phyloP scores from a whole-genome alignment of 129 eudicot genomes.

The Flaveria brownii region DNA sequence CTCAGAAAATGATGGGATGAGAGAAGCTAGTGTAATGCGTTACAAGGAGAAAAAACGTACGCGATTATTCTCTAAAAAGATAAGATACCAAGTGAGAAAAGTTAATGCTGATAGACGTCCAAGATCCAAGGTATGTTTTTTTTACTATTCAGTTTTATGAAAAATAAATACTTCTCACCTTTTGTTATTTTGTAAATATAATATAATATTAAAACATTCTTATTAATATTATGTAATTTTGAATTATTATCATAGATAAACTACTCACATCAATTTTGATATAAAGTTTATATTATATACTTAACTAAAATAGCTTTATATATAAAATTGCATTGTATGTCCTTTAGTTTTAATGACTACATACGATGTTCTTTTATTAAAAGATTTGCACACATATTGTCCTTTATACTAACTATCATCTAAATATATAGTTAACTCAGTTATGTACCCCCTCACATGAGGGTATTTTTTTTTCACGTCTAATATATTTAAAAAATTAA shows the following conservation, averaged over 20 bases:
- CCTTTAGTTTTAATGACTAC: too few species aligned
- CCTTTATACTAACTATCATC: too few species aligned
- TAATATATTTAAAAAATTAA: too few species aligned
- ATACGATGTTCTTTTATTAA: too few species aligned
- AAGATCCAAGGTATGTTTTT: slow-evolving; percentile 67
- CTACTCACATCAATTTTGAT: background rate
- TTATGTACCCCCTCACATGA: too few species aligned
- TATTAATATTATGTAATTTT: background rate
- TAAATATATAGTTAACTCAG: too few species aligned
- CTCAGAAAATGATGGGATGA: slow-evolving; percentile 61
- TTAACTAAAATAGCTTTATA: background rate
- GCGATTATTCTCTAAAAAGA: slow-evolving; percentile 81
- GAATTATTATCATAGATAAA: background rate
- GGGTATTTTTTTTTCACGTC: too few species aligned
- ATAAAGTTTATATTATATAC: background rate
- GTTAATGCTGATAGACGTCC: slow-evolving; percentile 95
- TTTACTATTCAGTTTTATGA: background rate
- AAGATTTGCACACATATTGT: too few species aligned
- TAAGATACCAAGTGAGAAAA: slow-evolving; percentile 82
- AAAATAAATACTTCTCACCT: too few species aligned
- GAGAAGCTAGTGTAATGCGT: slow-evolving; percentile 80
- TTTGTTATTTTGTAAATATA: background rate
- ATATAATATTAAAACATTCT: too few species aligned
- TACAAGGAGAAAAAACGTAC: slow-evolving; percentile 86
- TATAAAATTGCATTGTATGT: too few species aligned